Evolutionary conservation across 257 asterid species (phyloP).

Genomic region (Solanum lycopersicoides): DNA sequence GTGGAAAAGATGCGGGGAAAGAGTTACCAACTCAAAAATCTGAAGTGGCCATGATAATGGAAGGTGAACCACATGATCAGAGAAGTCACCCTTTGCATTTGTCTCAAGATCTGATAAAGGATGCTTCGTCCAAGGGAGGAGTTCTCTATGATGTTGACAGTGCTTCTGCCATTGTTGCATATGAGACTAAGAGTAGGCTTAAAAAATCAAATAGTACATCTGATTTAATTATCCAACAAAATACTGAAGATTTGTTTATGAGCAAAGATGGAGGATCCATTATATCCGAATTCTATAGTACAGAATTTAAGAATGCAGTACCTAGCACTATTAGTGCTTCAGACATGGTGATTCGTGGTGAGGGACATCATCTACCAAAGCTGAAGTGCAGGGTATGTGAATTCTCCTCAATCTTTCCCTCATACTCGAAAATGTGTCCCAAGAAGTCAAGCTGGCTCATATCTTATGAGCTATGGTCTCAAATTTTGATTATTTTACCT

Average conservation of each 20-base stretch:
- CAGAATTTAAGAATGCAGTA: constrained; percentile 33
- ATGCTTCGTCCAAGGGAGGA: constrained; percentile 19
- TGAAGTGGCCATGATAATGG: constrained; percentile 16
- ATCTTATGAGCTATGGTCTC: background rate
- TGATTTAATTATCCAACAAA: constrained; percentile 42
- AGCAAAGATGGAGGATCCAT: constrained; percentile 39
- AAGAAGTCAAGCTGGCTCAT: background rate
- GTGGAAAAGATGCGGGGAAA: constrained; percentile 16
- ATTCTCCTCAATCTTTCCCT: constrained; percentile 7
- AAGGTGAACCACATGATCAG: constrained; percentile 36
- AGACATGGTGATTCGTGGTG: constrained; percentile 49
- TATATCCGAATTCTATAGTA: constrained; percentile 70
- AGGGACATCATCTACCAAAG: constrained; percentile 50
- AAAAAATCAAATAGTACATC: constrained; percentile 93
- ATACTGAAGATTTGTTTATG: constrained; percentile 27
- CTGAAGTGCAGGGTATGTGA: constrained; percentile 81
- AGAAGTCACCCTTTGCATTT: constrained; percentile 24
- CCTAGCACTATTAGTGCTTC: constrained; percentile 44
- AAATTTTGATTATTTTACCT: background rate
- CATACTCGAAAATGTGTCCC: background rate
- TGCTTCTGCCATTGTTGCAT: constrained; percentile 22
- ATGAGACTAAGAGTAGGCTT: constrained; percentile 46
- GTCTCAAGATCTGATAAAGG: constrained; percentile 26
- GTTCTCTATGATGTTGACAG: constrained; percentile 24
- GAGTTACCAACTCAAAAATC: constrained; percentile 24